Evolutionary conservation across 2,329 filamentous ascomycete genomes (phyloP).

Genomic region (Xylariaceae sp.): DNA sequence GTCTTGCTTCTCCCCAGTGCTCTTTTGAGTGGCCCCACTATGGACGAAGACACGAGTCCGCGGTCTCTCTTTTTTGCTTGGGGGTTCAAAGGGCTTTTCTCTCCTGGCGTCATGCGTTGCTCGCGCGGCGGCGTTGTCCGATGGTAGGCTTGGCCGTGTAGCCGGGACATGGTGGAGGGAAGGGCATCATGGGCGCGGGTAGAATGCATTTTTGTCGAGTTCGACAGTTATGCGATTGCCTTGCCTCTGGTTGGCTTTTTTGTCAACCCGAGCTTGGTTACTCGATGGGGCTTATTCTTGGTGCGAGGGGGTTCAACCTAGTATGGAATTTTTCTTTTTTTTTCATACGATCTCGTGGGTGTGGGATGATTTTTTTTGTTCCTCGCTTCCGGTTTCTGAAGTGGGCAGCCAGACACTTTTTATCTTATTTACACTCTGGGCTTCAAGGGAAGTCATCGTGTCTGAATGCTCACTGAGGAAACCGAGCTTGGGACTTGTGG

Average conservation of each 20-base stretch:
- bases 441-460: conserved; percentile 27
- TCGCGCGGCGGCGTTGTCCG: conserved; percentile 18
- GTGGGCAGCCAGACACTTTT: conserved; percentile 23
- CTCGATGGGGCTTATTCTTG: conserved; percentile 99
- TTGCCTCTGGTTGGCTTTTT: conserved; percentile 30
- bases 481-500: no score
- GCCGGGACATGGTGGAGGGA: conserved; percentile 32
- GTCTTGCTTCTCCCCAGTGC: conserved; percentile 22
- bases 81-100: conserved; percentile 14
- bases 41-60: conserved; percentile 93
- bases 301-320: conserved; percentile 72
- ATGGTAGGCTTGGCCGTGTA: conserved; percentile 28
- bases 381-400: conserved; percentile 5
- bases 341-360: conserved; percentile 26
- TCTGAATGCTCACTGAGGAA: conserved; percentile 14
- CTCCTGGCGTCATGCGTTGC: conserved; percentile 13
- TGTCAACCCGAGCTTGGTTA: conserved; percentile 57
- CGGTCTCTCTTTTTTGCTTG: conserved; percentile 35
- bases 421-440: conserved; percentile 32
- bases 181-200: conserved; percentile 45
- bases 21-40: conserved; percentile 43
- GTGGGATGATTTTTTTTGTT: neutral
- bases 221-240: conserved; percentile 99
- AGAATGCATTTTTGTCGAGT: conserved; percentile 75
- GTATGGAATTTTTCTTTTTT: conserved; percentile 36